These are phyloP conservation scores for Bondarzewia mesenterica DNA, from an alignment of 1,284 basidiomycete genomes.

Conservation along the genomic window DNA sequence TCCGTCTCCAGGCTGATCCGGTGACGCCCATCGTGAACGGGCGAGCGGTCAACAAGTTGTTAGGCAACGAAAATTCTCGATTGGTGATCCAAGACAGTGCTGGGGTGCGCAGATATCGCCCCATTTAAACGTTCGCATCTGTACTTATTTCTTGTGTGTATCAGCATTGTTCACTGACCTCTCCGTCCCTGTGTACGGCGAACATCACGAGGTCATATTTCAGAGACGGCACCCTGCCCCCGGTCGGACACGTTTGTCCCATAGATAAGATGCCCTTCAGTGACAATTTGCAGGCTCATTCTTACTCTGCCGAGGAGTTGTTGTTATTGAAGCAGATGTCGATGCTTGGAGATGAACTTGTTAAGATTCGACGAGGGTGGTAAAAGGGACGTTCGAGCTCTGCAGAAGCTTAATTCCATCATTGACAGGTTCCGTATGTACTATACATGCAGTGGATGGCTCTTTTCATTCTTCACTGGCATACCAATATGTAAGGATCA, in stretches of 20 bases:
- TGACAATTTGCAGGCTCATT: no score
- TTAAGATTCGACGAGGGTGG: no score
- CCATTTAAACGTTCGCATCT: background rate
- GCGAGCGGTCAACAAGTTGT: conserved; percentile 12
- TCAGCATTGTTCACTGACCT: conserved; percentile 18
- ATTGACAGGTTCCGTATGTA: no score
- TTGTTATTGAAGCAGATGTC: background rate
- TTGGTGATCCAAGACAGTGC: background rate
- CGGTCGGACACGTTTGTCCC: conserved; percentile 17
- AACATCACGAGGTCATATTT: conserved; percentile 16
- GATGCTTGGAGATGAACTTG: no score
- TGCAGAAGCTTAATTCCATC: no score
- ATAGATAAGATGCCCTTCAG: conserved; percentile 9
- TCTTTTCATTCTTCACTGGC: no score
- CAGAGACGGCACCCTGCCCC: conserved; percentile 20
- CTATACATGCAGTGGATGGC: no score
- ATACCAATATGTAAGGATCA: no score
- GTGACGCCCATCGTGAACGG: conserved; percentile 22
- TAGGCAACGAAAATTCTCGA: conserved; percentile 8
- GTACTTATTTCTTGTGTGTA: background rate
- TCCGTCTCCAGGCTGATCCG: conserved; percentile 14
- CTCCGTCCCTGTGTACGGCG: conserved; percentile 17
- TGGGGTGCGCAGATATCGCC: background rate
- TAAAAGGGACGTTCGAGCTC: no score
- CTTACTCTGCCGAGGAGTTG: background rate